A percentile compares a stretch with the other conserved stretches of the same genome.
phyloP scores from a whole-genome alignment of 352 stramenopile species.

The Phytophthora sp. region DNA sequence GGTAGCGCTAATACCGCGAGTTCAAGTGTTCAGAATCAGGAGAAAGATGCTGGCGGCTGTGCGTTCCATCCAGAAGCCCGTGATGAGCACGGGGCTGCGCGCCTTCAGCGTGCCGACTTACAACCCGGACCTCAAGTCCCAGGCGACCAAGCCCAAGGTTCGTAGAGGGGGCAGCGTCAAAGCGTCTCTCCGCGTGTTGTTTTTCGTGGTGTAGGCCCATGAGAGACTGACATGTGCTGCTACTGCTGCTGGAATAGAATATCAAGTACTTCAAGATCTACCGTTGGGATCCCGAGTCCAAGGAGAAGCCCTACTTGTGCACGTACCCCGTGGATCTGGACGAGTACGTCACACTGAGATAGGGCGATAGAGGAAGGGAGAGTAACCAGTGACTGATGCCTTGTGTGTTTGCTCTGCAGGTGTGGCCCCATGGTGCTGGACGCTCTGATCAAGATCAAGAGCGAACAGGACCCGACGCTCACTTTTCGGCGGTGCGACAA shows the following conservation, averaged over 20 bases:
- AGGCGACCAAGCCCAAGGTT: slow-evolving; percentile 79
- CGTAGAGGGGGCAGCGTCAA: slow-evolving; percentile 2
- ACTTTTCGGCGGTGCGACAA: slow-evolving; percentile 94
- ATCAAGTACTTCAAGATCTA: slow-evolving; percentile 99
- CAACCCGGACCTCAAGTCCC: slow-evolving; percentile 75
- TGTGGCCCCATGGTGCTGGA: slow-evolving; percentile 99
- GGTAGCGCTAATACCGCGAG: slow-evolving; percentile 17
- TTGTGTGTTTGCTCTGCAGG: slow-evolving; percentile 37
- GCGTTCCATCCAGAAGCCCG: slow-evolving; percentile 42
- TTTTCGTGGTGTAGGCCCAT: slow-evolving; percentile 23
- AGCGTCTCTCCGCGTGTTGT: not conserved
- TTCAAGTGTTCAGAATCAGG: slow-evolving; percentile 11
- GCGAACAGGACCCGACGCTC: slow-evolving; percentile 98
- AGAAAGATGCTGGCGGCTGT: slow-evolving; percentile 40
- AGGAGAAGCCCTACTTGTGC: slow-evolving; percentile 93
- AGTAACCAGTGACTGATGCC: slow-evolving; percentile 10
- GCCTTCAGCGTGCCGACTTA: slow-evolving; percentile 61
- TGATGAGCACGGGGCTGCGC: slow-evolving; percentile 51
- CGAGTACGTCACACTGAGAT: slow-evolving; percentile 79
- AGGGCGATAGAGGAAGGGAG: not conserved
- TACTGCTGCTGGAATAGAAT: slow-evolving; percentile 58
- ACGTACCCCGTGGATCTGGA: slow-evolving; percentile 98
- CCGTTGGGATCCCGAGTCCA: slow-evolving; percentile 97
- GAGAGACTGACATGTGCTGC: slow-evolving; percentile 10
- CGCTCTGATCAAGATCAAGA: slow-evolving; percentile 99